Evolutionary conservation across 108 stramenopile species (phyloP), one percentile per base, ranked within the genome.

Genomic region (Nannochloropsis oceanica): DNA sequence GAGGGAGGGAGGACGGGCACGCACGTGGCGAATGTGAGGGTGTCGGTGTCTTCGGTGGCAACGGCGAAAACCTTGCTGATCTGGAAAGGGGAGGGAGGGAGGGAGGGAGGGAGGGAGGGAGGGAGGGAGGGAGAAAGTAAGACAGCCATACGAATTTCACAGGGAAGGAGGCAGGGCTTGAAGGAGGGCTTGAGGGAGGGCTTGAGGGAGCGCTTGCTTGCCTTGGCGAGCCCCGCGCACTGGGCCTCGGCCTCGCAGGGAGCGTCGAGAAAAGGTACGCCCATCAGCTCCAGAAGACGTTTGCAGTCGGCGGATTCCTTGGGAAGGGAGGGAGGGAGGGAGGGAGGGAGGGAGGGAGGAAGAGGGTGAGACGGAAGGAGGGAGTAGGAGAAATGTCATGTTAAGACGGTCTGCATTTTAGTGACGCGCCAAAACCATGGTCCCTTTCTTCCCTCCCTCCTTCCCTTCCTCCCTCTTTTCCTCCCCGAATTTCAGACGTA

Each of bases 1-100:
- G 46, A 50, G 46, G 46, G 18, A 50, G 18, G 13, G 18, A 18
- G 46, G 46, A 50, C 13, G 18, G 13, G 46, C 46, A 50, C 46
- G 13, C 46, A 50, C 24, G 96, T 94, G 2, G 88, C 89, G 89
- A 99, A 99, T 25, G 97, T 97, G 88, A 99, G 90, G 24, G 96
- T 96, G 87, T 99, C 99, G 97, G 98, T 98, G 92, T 99, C 99
- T 90, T 99, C 99, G 11, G 99, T 99, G 18, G 93, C 98, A 20
- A 95, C 94, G n/a, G 96, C 99, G 81, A 93, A 98, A 11, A 98
- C 97, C 50, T 94, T 89, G 11, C 97, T 24, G 80, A 25, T 80
- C 25, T 85, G 26, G 46, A 50, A 18, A 50, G 18, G 46, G 18
- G 18, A 50, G 46, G 14, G 18, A 13, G 18, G 46, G 14, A 50